phyloP scores from a whole-genome alignment of 2,329 filamentous ascomycete species.

The Berkeleyomyces basicola region DNA sequence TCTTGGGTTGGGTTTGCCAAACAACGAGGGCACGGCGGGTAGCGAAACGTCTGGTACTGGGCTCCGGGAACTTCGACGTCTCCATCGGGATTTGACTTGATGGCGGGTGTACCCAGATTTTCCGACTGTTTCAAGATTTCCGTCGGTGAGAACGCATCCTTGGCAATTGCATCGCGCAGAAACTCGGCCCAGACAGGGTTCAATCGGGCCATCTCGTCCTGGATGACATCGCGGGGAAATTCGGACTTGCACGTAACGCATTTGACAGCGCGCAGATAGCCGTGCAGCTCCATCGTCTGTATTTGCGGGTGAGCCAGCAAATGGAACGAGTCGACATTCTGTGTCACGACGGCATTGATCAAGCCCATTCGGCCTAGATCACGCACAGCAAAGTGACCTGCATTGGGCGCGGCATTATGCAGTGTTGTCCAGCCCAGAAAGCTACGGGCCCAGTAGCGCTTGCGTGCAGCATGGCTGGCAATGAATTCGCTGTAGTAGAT shows the following conservation, averaged over 20 bases:
- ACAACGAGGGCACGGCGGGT: constrained; percentile 76
- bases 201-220: constrained; percentile 54
- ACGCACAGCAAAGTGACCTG: constrained; percentile 59
- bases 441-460: constrained; percentile 89
- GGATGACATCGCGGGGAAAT: constrained; percentile 57
- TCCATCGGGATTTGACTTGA: constrained; percentile 83
- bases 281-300: constrained; percentile 73
- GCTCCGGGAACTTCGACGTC: constrained; percentile 82
- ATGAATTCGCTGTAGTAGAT: constrained; percentile 91
- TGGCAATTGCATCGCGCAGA: constrained; percentile 52
- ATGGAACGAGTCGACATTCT: constrained; percentile 97
- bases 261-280: constrained; percentile 65
- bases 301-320: constrained; percentile 54
- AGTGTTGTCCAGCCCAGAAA: constrained; percentile 86
- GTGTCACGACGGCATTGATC: constrained; percentile 66
- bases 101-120: constrained; percentile 47
- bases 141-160: constrained; percentile 22
- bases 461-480: constrained; percentile 62
- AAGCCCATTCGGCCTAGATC: constrained; percentile 56
- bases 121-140: constrained; percentile 35
- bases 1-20: constrained; percentile 30
- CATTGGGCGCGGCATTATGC: constrained; percentile 62
- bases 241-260: constrained; percentile 65
- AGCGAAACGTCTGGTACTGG: constrained; percentile 77
- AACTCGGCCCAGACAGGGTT: constrained; percentile 80